Evolutionary conservation across 2,329 filamentous ascomycete genomes (phyloP).

Genomic region (Neonectria coccinea): DNA sequence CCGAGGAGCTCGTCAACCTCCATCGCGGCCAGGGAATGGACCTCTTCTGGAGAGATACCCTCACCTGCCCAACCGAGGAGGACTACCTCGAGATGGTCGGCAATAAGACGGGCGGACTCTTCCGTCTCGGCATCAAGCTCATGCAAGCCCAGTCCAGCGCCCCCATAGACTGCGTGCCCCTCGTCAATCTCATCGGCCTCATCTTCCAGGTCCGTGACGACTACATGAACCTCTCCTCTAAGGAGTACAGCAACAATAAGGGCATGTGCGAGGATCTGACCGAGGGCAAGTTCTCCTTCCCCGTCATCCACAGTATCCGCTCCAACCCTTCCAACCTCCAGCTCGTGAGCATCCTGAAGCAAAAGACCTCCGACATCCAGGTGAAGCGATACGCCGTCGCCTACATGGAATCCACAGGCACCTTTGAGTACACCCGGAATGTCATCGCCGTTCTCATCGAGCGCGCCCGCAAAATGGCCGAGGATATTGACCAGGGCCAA

Average conservation of each 20-base stretch:
- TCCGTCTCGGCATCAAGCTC: constrained; percentile 85
- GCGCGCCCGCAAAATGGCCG: constrained; percentile 71
- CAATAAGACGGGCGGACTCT: constrained; percentile 91
- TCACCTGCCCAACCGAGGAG: constrained; percentile 86
- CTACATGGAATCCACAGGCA: constrained; percentile 92
- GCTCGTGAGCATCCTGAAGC: constrained; percentile 91
- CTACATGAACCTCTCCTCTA: constrained; percentile 85
- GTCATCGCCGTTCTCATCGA: constrained; percentile 74
- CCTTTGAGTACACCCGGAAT: constrained; percentile 84
- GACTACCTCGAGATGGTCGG: constrained; percentile 96
- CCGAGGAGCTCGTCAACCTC: constrained; percentile 85
- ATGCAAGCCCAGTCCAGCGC: constrained; percentile 80
- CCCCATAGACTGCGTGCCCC: constrained; percentile 77
- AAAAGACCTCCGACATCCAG: constrained; percentile 86
- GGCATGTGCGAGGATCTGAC: constrained; percentile 95
- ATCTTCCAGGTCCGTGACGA: constrained; percentile 94
- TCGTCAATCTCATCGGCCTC: constrained; percentile 87
- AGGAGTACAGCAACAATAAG: constrained; percentile 88
- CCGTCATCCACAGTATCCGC: constrained; percentile 92
- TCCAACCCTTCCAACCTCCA: constrained; percentile 79
- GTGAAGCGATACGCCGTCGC: constrained; percentile 91
- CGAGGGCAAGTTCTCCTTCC: constrained; percentile 97
- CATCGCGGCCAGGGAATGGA: constrained; percentile 93
- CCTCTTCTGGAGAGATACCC: constrained; percentile 86
- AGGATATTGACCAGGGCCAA: constrained; percentile 72